phyloP scores from a whole-genome alignment of 2,329 filamentous ascomycete species.

The Penicillium sp. region DNA sequence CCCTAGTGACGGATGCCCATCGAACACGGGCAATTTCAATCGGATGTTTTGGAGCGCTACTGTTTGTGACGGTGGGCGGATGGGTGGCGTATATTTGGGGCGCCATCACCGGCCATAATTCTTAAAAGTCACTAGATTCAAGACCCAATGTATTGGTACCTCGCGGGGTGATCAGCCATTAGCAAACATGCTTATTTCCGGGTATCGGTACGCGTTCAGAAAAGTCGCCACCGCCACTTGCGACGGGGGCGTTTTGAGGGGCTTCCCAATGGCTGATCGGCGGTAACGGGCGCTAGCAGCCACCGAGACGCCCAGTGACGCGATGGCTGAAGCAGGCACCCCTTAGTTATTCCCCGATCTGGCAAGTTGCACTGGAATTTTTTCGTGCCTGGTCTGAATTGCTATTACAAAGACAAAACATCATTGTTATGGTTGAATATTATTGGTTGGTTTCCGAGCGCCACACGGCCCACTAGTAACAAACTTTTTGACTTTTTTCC shows the following conservation, averaged over 20 bases:
- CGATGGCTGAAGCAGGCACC: background rate
- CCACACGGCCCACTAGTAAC: background rate
- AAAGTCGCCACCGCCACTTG: conserved; percentile 16
- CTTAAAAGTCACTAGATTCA: conserved; percentile 4
- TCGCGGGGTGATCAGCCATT: background rate
- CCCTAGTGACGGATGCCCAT: conserved; percentile 37
- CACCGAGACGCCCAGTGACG: background rate
- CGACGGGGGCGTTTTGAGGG: background rate
- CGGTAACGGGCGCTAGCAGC: background rate
- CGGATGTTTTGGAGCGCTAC: conserved; percentile 46
- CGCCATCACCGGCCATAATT: conserved; percentile 55
- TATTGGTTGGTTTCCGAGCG: background rate
- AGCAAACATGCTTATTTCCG: background rate
- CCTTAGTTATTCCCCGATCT: background rate
- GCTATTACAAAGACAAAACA: background rate
- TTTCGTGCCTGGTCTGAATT: background rate
- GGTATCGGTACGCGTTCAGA: conserved; percentile 1
- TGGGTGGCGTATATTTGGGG: conserved; percentile 62
- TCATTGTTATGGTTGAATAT: background rate
- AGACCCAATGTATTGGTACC: background rate
- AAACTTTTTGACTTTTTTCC: background rate
- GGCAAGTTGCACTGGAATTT: background rate
- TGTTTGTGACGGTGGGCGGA: conserved; percentile 52
- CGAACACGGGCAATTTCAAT: conserved; percentile 47
- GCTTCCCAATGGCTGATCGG: background rate